A percentile compares a stretch with the other conserved stretches of the same genome.
phyloP scores from a whole-genome alignment of 805 yeast species.

The Wickerhamomyces kurtzmanii region DNA sequence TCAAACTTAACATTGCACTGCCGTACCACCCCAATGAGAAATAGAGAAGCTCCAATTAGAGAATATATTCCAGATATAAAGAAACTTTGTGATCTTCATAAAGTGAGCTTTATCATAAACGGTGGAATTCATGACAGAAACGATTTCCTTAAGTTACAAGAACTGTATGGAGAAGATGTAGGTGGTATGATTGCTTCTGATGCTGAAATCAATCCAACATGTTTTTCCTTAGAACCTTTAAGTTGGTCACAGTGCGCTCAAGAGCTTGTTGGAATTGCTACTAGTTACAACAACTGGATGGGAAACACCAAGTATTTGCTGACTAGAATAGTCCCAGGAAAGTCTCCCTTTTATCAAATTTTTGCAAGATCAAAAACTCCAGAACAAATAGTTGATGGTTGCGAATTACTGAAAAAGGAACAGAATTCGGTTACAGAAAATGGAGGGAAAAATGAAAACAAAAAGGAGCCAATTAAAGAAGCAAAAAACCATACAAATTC shows the following conservation, averaged over 20 bases:
- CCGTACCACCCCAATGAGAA: constrained; percentile 82
- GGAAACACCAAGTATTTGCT: constrained; percentile 79
- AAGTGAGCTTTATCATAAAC: constrained; percentile 70
- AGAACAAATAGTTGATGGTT: constrained; percentile 31
- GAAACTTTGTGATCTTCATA: constrained; percentile 45
- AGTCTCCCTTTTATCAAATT: constrained; percentile 44
- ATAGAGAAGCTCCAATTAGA: constrained; percentile 73
- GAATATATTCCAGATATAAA: constrained; percentile 56
- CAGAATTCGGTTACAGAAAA: too few species aligned
- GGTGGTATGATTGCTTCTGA: constrained; percentile 93
- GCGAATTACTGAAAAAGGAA: too few species aligned
- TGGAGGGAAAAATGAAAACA: background rate
- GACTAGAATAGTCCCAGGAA: constrained; percentile 72
- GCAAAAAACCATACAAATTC: background rate
- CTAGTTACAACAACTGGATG: constrained; percentile 46
- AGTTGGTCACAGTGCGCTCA: constrained; percentile 46
- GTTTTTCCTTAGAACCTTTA: constrained; percentile 39
- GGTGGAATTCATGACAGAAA: constrained; percentile 55
- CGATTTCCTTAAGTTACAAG: constrained; percentile 45
- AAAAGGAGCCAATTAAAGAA: background rate
- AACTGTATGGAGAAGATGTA: constrained; percentile 43
- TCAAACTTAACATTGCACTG: constrained; percentile 85
- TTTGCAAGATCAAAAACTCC: constrained; percentile 47
- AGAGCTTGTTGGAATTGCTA: constrained; percentile 48
- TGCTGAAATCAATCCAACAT: constrained; percentile 82